A percentile compares a stretch with the other conserved stretches of the same genome.
Conservation (phyloP, 106 monocot genomes). For the Dioscorea zingiberensis region DNA sequence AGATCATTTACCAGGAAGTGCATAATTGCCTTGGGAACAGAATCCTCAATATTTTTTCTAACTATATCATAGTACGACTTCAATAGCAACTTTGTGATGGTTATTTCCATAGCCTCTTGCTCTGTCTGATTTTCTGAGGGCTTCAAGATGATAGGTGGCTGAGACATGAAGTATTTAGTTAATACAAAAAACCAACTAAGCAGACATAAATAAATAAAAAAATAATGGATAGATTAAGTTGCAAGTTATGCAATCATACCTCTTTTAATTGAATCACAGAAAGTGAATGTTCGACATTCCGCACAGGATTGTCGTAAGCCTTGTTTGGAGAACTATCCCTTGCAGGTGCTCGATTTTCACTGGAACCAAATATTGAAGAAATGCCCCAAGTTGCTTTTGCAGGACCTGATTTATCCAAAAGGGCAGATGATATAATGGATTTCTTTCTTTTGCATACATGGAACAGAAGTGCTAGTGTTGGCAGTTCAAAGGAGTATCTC, state of each 20-base stretch:
- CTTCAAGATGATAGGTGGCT: constrained; percentile 82
- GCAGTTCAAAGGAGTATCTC: background rate
- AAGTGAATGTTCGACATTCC: constrained; percentile 41
- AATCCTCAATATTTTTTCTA: constrained; percentile 87
- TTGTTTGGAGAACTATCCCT: constrained; percentile 47
- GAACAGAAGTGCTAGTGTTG: background rate
- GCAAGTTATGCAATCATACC: constrained; percentile 21
- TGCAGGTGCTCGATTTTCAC: constrained; percentile 50
- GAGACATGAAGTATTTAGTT: background rate
- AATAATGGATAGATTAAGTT: background rate
- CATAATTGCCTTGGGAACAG: constrained; percentile 95
- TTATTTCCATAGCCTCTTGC: constrained; percentile 75
- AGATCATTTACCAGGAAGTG: constrained; percentile 76
- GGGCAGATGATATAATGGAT: background rate
- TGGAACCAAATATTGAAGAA: constrained; percentile 76
- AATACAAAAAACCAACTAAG: background rate
- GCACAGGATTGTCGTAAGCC: constrained; percentile 20
- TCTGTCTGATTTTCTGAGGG: constrained; percentile 82
- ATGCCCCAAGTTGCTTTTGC: constrained; percentile 76
- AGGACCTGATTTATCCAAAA: constrained; percentile 30
- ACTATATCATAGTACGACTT: constrained; percentile 98
- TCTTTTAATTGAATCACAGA: constrained; percentile 80
- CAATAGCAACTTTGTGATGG: constrained; percentile 75
- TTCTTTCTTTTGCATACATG: too few species aligned
- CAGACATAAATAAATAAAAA: background rate